Conservation (phyloP, 805 yeast genomes). For the Saccharomycopsis amapae region DNA sequence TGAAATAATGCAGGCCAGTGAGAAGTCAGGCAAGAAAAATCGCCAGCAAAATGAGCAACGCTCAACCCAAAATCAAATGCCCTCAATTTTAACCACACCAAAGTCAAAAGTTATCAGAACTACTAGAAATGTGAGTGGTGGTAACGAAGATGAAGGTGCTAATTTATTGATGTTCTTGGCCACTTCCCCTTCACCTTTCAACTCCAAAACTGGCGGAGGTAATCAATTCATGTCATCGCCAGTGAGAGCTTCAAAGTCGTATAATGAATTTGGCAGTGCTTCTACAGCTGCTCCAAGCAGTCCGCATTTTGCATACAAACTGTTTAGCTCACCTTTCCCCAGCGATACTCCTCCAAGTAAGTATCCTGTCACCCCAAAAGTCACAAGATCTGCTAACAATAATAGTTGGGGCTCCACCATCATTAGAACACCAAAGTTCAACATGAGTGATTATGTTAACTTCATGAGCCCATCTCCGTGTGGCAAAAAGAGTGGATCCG, state of each 20-base stretch:
- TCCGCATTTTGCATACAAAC: conserved; percentile 13
- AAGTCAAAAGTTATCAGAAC: conserved; percentile 13
- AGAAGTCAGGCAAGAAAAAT: too few relatives aligned
- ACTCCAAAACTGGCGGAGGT: not conserved
- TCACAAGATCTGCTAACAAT: too few relatives aligned
- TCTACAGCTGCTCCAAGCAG: conserved; percentile 7
- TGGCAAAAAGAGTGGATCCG: conserved; percentile 4
- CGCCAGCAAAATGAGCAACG: not conserved
- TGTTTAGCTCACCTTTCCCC: conserved; percentile 15
- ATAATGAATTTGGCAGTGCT: conserved; percentile 7
- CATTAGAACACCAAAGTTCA: conserved; percentile 56
- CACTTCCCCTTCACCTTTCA: conserved; percentile 63
- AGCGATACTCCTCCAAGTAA: conserved; percentile 6
- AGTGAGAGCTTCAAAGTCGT: conserved; percentile 8
- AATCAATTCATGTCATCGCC: conserved; percentile 18
- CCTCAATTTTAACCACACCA: conserved; percentile 12
- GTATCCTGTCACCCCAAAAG: not conserved
- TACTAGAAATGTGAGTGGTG: not conserved
- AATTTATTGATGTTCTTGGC: conserved; percentile 75
- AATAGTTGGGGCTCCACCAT: conserved; percentile 20
- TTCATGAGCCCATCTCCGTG: conserved; percentile 66
- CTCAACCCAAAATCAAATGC: not conserved
- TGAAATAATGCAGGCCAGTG: not conserved
- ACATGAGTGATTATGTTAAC: conserved; percentile 77
- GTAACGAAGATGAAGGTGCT: conserved; percentile 56